These are phyloP conservation scores for Paramecium bursaria DNA, from an alignment of 73 alveolate species.

Conservation along the genomic window DNA sequence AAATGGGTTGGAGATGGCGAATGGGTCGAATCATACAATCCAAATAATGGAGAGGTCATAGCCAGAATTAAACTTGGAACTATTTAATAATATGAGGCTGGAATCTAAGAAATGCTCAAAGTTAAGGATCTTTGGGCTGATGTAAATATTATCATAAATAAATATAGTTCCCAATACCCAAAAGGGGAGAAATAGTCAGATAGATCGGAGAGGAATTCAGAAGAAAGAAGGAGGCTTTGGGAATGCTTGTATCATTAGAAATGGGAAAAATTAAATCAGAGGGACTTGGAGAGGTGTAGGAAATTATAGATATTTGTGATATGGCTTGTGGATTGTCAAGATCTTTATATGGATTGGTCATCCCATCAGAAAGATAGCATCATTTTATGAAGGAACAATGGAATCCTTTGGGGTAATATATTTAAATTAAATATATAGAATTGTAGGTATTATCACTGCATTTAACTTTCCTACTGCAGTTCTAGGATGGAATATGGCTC, in stretches of 20 bases:
- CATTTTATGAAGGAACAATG: slow-evolving; percentile 92
- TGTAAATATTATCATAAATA: slow-evolving; percentile 64
- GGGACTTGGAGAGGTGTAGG: slow-evolving; percentile 94
- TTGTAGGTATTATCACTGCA: slow-evolving; percentile 93
- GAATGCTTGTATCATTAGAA: slow-evolving; percentile 84
- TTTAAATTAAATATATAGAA: neutral
- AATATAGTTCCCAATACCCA: slow-evolving; percentile 87
- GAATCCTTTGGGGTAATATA: slow-evolving; percentile 87
- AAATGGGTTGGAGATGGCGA: slow-evolving; percentile 85
- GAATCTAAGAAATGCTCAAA: slow-evolving; percentile 67
- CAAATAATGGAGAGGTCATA: slow-evolving; percentile 71
- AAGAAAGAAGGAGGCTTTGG: slow-evolving; percentile 84
- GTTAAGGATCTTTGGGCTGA: slow-evolving; percentile 73
- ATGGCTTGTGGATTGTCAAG: slow-evolving; percentile 92
- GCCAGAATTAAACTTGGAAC: slow-evolving; percentile 77
- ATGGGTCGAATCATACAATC: slow-evolving; percentile 72
- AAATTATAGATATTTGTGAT: slow-evolving; percentile 91
- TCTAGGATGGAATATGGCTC: slow-evolving; percentile 86
- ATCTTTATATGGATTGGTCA: slow-evolving; percentile 82
- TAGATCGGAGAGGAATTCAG: slow-evolving; percentile 92
- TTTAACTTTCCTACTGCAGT: slow-evolving; percentile 95
- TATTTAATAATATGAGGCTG: slow-evolving; percentile 78
- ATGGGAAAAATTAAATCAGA: slow-evolving; percentile 93
- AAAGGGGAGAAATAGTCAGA: slow-evolving; percentile 92
- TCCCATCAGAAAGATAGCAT: slow-evolving; percentile 92